Conservation (phyloP, 352 stramenopile species). For the Globisporangium spinosum region DNA sequence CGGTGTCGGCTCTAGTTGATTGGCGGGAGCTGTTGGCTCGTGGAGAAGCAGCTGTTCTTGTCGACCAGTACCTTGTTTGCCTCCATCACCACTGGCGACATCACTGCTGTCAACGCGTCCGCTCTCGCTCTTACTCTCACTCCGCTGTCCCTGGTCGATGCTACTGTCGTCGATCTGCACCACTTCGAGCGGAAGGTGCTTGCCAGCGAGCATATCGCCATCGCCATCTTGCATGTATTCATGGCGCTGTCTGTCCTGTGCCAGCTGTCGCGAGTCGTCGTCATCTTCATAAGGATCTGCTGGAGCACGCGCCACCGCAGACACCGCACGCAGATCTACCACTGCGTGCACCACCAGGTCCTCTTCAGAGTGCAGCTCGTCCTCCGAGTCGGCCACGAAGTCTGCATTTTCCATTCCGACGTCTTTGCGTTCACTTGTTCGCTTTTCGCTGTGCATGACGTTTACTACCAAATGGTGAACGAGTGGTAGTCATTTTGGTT, state of each 20-base stretch:
- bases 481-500: no score
- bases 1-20: background rate
- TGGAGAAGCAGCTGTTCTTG: background rate
- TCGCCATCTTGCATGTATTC: background rate
- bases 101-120: background rate
- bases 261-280: background rate
- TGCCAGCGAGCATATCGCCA: background rate
- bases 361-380: constrained; percentile 12
- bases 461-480: no score
- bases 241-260: background rate
- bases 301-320: background rate
- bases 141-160: background rate
- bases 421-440: constrained; percentile 2
- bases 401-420: constrained; percentile 39
- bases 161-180: background rate
- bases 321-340: background rate
- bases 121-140: background rate
- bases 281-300: background rate
- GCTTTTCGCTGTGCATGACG: no score
- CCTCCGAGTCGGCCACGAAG: constrained; percentile 58
- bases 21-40: background rate
- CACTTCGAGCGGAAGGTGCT: background rate
- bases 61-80: background rate
- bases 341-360: background rate
- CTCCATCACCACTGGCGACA: background rate